Evolutionary conservation across 768 basidiomycete genomes (phyloP).

Genomic region (Mrakia hoshinonis): DNA sequence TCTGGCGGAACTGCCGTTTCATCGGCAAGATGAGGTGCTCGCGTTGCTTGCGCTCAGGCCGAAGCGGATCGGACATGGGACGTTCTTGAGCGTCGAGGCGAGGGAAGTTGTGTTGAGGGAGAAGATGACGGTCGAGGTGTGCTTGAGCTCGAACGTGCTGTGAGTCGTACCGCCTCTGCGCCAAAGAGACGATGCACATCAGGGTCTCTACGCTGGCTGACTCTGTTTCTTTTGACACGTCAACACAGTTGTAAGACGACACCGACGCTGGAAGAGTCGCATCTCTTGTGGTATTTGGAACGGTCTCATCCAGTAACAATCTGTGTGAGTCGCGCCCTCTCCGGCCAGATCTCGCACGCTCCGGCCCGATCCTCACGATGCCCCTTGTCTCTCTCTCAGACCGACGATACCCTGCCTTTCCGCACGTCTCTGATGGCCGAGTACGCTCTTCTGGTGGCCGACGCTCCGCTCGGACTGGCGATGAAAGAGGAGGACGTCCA

Average conservation of each 20-base stretch:
- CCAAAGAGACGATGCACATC: neutral
- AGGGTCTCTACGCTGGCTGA: neutral
- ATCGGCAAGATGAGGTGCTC: constrained; percentile 30
- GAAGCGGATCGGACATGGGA: constrained; percentile 68
- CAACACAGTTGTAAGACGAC: constrained; percentile 59
- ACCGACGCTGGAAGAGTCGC: constrained; percentile 56
- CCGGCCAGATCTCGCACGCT: neutral
- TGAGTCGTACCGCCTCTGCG: constrained; percentile 40
- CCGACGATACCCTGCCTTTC: constrained; percentile 73
- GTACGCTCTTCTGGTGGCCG: constrained; percentile 68
- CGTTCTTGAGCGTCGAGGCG: constrained; percentile 60
- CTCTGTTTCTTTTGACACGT: neutral
- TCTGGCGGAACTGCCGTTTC: constrained; percentile 61
- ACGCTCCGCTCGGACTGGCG: constrained; percentile 63
- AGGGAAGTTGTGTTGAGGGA: constrained; percentile 51
- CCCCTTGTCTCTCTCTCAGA: constrained; percentile 46
- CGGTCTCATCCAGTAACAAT: constrained; percentile 62
- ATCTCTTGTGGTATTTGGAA: constrained; percentile 58
- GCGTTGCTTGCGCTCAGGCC: constrained; percentile 56
- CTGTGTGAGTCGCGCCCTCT: constrained; percentile 50
- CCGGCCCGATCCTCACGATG: constrained; percentile 10
- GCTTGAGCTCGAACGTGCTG: constrained; percentile 69
- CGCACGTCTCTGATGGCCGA: constrained; percentile 64
- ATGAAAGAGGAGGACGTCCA: constrained; percentile 53
- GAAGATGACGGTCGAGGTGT: constrained; percentile 65